Evolutionary conservation across 2,329 filamentous ascomycete genomes (phyloP).

Genomic region (Boeremia exigua): DNA sequence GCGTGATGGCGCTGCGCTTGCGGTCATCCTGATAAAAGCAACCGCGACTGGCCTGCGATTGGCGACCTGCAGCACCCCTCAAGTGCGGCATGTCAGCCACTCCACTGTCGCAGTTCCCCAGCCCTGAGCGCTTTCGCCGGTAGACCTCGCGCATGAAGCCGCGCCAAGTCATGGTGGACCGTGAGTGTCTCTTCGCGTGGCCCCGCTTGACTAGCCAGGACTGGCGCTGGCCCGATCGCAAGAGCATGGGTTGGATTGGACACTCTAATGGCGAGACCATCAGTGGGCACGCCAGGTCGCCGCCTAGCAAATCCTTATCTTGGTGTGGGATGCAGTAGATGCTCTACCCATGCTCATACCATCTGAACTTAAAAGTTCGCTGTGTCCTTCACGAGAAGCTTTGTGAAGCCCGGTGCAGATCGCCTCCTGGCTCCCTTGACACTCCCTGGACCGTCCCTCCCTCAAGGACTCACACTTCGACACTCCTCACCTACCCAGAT

Average conservation of each 20-base stretch:
- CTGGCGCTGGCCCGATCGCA: slow-evolving; percentile 11
- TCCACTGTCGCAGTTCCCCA: slow-evolving; percentile 11
- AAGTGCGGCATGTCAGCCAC: slow-evolving; percentile 5
- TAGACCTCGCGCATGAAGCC: slow-evolving; percentile 8
- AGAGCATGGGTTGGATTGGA: slow-evolving; percentile 26
- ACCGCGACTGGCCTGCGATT: slow-evolving; percentile 11
- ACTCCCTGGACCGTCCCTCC: slow-evolving; percentile 5
- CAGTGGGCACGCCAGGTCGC: slow-evolving; percentile 13
- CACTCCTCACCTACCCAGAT: slow-evolving; percentile 12
- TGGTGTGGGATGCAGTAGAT: slow-evolving; percentile 40
- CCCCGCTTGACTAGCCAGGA: slow-evolving; percentile 13
- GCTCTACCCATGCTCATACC: slow-evolving; percentile 20
- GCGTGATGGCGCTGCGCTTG: slow-evolving; percentile 5
- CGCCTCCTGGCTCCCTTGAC: slow-evolving; percentile 12
- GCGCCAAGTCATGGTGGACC: slow-evolving; percentile 5
- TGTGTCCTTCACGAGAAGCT: slow-evolving; percentile 7
- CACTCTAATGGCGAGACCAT: slow-evolving; percentile 28
- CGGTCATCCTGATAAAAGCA: slow-evolving; percentile 14
- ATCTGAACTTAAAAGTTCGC: slow-evolving; percentile 22
- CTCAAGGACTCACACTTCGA: slow-evolving; percentile 2
- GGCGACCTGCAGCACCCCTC: slow-evolving; percentile 13
- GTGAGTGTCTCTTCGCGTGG: slow-evolving; percentile 16
- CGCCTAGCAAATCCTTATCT: slow-evolving; percentile 44
- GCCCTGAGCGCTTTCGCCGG: slow-evolving; percentile 7
- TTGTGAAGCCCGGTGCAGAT: slow-evolving; percentile 19